Base-by-base conservation (phyloP, 805 yeast species). In the Diddensiella santjacobensis region DNA sequence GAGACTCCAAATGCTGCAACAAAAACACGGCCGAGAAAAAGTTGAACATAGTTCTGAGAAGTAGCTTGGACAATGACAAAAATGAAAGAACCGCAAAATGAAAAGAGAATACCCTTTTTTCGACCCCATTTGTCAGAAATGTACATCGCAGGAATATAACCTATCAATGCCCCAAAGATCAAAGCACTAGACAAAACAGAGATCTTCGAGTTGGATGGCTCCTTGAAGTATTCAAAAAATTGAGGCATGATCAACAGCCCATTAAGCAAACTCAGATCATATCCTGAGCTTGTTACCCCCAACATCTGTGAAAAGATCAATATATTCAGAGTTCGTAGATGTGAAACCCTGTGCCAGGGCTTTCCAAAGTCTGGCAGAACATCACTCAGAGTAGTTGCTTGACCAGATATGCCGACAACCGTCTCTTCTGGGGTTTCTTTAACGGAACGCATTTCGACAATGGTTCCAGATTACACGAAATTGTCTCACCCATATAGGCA, bases 121-220 rank as follows among this genome's bases (percentile, higher is more conserved):
- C 86, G 73, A n/a, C 87, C 85, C 47, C 63, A 57, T 76, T 78
- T 58, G 73, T 78, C 95, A 6, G 79, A 88, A 48, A 47, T 64
- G 49, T 71, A 70, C 65, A 81, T 72, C n/a, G 79, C 81, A 40
- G 78, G 70, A 11, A 15, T 11, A 17, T 17, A 39, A 6, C 41
- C 47, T 11, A 46, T 3, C 5, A 48, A n/a, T 4, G 43, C 17
- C 4, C 44, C 47, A 23, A 44, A 19, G 81, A 58, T 40, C 24
- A 38, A 19, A 20, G 48, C 50, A 31, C 33, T 44, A n/a, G 47
- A 13, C 4, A 45, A 26, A 2, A 40, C 48, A 17, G 49, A 45
- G 13, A 48, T 50, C 17, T 33, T 44, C 13, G 48, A 42, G 2
- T 49, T 48, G 22, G 42, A 38, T 33, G 56, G 52, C 33, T 39